Evolutionary conservation across 2,329 filamentous ascomycete genomes (phyloP).

Genomic region (Alternaria viburni): DNA sequence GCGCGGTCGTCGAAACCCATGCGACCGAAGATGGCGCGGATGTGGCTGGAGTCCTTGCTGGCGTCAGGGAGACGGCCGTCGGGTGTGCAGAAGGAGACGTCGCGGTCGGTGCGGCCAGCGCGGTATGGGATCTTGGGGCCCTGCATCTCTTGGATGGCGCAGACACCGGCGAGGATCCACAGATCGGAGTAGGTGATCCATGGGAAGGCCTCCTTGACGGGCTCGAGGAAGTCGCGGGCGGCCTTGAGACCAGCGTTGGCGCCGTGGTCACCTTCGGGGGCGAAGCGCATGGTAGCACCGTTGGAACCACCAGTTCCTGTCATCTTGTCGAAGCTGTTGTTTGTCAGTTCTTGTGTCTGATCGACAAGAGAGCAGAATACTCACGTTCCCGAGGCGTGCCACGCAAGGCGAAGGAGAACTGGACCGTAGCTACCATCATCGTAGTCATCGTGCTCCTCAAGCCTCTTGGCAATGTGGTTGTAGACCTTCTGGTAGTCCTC

Average conservation of each 20-base stretch:
- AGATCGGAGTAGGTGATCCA: slow-evolving; percentile 98
- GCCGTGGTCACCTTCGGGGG: slow-evolving; percentile 85
- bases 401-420: slow-evolving; percentile 86
- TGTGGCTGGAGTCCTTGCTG: slow-evolving; percentile 75
- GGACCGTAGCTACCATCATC: slow-evolving; percentile 97
- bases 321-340: slow-evolving; percentile 72
- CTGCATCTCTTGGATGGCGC: slow-evolving; percentile 92
- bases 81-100: slow-evolving; percentile 84
- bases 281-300: slow-evolving; percentile 95
- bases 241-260: slow-evolving; percentile 89
- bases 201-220: slow-evolving; percentile 85
- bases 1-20: slow-evolving; percentile 99
- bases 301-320: slow-evolving; percentile 93
- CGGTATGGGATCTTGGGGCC: slow-evolving; percentile 87
- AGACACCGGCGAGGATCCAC: slow-evolving; percentile 88
- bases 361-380: slow-evolving; percentile 12
- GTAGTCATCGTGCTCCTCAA: slow-evolving; percentile 92
- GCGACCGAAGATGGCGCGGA: slow-evolving; percentile 90
- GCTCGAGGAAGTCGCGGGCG: slow-evolving; percentile 91
- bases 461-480: slow-evolving; percentile 76
- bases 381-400: slow-evolving; percentile 87
- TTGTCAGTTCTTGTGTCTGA: slow-evolving; percentile 14
- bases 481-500: slow-evolving; percentile 97
- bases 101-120: slow-evolving; percentile 81
- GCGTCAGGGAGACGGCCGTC: slow-evolving; percentile 90